Conservation (phyloP, 108 stramenopile genomes). For the Heterococcus sp. region DNA sequence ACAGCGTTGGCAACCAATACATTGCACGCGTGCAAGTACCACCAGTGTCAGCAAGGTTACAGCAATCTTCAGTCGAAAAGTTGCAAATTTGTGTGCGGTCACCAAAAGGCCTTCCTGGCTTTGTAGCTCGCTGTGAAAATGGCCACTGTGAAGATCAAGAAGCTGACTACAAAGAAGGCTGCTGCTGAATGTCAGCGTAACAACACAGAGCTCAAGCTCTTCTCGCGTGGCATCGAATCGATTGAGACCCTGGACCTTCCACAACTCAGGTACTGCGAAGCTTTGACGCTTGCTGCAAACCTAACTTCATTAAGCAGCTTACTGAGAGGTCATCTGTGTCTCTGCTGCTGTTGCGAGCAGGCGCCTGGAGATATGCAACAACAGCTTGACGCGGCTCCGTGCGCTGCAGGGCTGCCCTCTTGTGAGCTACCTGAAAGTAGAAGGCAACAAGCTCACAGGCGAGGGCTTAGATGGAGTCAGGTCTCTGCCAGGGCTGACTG, state of each 20-base stretch:
- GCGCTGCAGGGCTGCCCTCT: conserved; percentile 36
- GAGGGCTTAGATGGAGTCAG: conserved; percentile 44
- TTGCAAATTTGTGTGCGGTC: too few species aligned
- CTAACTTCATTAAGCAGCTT: neutral
- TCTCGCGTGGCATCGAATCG: conserved; percentile 12
- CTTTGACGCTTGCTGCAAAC: neutral
- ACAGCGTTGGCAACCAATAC: too few species aligned
- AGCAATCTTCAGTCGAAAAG: too few species aligned
- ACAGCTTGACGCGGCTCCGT: conserved; percentile 30
- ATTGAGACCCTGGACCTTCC: conserved; percentile 38
- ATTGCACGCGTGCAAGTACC: too few species aligned
- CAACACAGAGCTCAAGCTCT: conserved; percentile 14
- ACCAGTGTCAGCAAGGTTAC: too few species aligned
- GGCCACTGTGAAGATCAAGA: too few species aligned
- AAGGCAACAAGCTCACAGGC: conserved; percentile 36
- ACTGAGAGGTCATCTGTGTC: neutral
- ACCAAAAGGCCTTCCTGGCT: too few species aligned
- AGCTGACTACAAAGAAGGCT: conserved; percentile 29
- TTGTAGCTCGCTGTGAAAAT: too few species aligned
- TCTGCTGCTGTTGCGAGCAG: conserved; percentile 9
- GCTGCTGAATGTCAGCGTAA: neutral
- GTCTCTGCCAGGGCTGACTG: conserved; percentile 19
- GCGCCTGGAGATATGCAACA: conserved; percentile 27
- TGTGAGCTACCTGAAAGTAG: conserved; percentile 38
- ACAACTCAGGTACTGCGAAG: conserved; percentile 19